Percentiles rank a stretch among this genome's conserved stretches.
Evolutionary conservation across 2,329 filamentous ascomycete genomes (phyloP).

Genomic region (Mycosphaerelloides madeirae): DNA sequence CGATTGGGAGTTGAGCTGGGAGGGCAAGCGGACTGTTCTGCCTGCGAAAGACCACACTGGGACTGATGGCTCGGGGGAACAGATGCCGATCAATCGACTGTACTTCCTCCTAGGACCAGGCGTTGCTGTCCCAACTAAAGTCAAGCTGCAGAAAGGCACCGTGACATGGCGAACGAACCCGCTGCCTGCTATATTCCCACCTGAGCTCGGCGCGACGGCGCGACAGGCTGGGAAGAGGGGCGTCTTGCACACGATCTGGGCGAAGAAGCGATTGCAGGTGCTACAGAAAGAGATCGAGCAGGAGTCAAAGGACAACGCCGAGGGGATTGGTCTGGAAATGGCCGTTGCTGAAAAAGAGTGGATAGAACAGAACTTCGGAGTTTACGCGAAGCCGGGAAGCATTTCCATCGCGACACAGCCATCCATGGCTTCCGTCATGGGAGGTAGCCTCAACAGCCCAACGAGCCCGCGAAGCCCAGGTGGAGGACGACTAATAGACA

Average conservation of each 20-base stretch:
- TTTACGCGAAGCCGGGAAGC: constrained; percentile 43
- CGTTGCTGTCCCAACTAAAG: constrained; percentile 63
- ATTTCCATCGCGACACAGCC: constrained; percentile 33
- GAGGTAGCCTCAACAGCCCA: constrained; percentile 44
- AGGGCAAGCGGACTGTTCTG: constrained; percentile 67
- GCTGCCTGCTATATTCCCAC: constrained; percentile 79
- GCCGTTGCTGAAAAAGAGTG: constrained; percentile 76
- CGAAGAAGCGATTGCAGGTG: constrained; percentile 71
- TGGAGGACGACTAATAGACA: constrained; percentile 69
- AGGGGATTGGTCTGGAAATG: constrained; percentile 81
- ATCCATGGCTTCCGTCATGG: constrained; percentile 27
- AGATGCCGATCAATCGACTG: constrained; percentile 50
- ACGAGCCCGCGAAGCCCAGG: constrained; percentile 58
- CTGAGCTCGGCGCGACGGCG: constrained; percentile 64
- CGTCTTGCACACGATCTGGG: constrained; percentile 86
- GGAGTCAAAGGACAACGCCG: constrained; percentile 68
- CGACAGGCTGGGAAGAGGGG: constrained; percentile 68
- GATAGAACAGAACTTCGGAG: constrained; percentile 77
- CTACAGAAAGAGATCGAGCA: constrained; percentile 70
- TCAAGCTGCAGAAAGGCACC: constrained; percentile 54
- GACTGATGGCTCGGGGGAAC: constrained; percentile 10
- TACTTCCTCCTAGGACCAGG: constrained; percentile 78
- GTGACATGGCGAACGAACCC: constrained; percentile 65
- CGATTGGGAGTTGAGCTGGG: constrained; percentile 77
- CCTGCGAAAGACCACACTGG: constrained; percentile 54